These are phyloP conservation scores for Hypocreales sp. DNA, from an alignment of 2,329 filamentous ascomycete genomes.

Conservation along the genomic window DNA sequence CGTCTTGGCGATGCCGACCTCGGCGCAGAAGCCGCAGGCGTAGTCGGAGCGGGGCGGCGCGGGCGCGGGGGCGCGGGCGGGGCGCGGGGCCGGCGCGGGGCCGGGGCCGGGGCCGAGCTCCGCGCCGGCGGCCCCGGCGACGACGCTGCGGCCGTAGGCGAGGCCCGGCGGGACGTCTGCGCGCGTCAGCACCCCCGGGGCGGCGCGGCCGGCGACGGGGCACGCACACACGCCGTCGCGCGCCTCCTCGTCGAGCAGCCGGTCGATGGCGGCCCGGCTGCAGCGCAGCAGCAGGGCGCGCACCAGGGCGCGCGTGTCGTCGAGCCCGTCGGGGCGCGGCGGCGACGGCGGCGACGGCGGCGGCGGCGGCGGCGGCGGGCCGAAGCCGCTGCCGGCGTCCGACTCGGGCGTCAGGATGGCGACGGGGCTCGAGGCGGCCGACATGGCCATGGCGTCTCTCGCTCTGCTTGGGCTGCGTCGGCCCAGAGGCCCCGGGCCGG, in stretches of 20 bases:
- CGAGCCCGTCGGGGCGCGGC: constrained; percentile 1
- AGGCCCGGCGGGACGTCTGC: no score
- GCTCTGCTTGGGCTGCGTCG: no score
- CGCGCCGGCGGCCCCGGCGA: not conserved
- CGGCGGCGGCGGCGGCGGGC: constrained; percentile 3
- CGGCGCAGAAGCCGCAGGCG: constrained; percentile 17
- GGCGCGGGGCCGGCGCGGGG: no score
- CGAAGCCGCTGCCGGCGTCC: constrained; percentile 4
- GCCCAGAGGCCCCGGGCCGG: no score
- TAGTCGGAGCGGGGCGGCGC: constrained; percentile 7
- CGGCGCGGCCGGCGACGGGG: no score
- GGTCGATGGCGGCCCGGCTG: constrained; percentile 5
- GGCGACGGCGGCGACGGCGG: no score
- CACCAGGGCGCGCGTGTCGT: constrained; percentile 5
- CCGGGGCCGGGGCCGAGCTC: no score
- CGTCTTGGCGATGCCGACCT: constrained; percentile 23
- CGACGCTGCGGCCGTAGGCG: no score
- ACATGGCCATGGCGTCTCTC: no score
- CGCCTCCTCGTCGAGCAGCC: constrained; percentile 5
- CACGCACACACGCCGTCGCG: not conserved
- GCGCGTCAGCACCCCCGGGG: no score
- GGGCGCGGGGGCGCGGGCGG: no score
- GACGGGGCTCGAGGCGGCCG: constrained; percentile 5
- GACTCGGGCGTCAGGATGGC: constrained; percentile 7
- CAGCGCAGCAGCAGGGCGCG: not conserved